Evolutionary conservation across 495 filamentous ascomycete genomes (phyloP).

Genomic region (Letharia columbiana): DNA sequence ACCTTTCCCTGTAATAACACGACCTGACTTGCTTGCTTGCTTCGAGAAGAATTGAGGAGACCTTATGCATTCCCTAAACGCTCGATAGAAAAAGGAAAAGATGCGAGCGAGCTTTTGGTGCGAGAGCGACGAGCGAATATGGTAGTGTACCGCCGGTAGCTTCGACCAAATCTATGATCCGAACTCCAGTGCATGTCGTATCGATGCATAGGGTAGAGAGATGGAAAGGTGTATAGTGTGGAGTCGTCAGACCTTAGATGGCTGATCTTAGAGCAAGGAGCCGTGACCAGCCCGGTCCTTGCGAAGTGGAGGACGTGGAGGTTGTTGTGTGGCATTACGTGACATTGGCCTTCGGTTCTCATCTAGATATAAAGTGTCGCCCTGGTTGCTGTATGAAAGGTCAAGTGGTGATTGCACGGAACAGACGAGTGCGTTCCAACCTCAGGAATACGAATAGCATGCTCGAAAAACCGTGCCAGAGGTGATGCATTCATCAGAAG

Average conservation of each 20-base stretch:
- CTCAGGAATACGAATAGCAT: neutral
- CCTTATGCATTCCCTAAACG: constrained; percentile 16
- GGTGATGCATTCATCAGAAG: constrained; percentile 50
- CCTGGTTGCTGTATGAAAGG: neutral
- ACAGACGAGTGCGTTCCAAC: neutral
- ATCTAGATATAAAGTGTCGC: constrained; percentile 1
- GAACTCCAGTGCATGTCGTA: constrained; percentile 1
- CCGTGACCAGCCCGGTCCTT: constrained; percentile 15
- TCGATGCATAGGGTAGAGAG: neutral
- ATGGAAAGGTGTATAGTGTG: constrained; percentile 3
- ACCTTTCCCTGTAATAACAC: constrained; percentile 3
- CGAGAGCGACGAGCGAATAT: constrained; percentile 8
- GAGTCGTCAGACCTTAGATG: constrained; percentile 17
- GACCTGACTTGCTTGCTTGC: neutral
- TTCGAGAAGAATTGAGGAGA: constrained; percentile 6
- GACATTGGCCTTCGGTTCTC: constrained; percentile 8
- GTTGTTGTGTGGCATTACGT: neutral
- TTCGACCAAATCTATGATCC: constrained; percentile 4
- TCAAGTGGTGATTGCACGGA: neutral
- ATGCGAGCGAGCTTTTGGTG: constrained; percentile 15
- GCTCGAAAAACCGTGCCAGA: neutral
- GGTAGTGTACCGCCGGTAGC: constrained; percentile 9
- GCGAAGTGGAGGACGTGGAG: constrained; percentile 2
- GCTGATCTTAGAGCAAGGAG: constrained; percentile 12
- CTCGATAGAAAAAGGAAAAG: constrained; percentile 10